Conservation (phyloP, 2,329 filamentous ascomycete genomes). For the Verticillium klebahnii region DNA sequence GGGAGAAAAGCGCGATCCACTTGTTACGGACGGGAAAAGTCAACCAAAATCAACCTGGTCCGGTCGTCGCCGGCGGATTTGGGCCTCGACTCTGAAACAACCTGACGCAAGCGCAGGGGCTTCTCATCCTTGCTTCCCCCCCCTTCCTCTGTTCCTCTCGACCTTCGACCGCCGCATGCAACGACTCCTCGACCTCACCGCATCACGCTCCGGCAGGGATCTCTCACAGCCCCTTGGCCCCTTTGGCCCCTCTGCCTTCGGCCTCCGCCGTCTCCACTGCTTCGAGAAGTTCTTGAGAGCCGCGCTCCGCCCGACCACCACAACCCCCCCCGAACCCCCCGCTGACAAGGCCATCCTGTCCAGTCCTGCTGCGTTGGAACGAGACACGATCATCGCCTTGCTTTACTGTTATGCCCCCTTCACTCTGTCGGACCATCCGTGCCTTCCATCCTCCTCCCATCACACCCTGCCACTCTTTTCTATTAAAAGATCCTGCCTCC, state of each 20-base stretch:
- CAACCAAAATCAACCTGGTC: not conserved
- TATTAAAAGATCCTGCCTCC: slow-evolving; percentile 28
- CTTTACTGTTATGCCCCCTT: slow-evolving; percentile 3
- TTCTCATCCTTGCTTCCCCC: not conserved
- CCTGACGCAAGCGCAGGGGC: slow-evolving; percentile 29
- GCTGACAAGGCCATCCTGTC: not conserved
- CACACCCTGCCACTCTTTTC: slow-evolving; percentile 1
- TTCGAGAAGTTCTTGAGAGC: slow-evolving; percentile 12
- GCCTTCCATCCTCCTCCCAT: slow-evolving; percentile 1
- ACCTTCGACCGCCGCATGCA: slow-evolving; percentile 6
- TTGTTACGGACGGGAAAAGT: not conserved
- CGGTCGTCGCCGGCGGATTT: not conserved
- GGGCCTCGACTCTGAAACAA: slow-evolving; percentile 27
- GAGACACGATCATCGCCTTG: not conserved
- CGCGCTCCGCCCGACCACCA: not conserved
- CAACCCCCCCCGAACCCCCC: slow-evolving; percentile 7
- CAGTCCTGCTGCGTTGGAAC: not conserved
- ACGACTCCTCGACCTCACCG: slow-evolving; percentile 5
- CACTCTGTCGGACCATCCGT: slow-evolving; percentile 6
- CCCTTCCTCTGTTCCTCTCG: slow-evolving; percentile 6
- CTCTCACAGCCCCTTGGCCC: not conserved
- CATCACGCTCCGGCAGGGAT: slow-evolving; percentile 8
- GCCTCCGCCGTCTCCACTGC: slow-evolving; percentile 10
- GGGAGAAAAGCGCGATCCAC: not conserved
- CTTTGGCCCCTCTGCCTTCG: not conserved